Conservation (phyloP, 2,329 filamentous ascomycete genomes). For the Allantophomopsis lycopodina region DNA sequence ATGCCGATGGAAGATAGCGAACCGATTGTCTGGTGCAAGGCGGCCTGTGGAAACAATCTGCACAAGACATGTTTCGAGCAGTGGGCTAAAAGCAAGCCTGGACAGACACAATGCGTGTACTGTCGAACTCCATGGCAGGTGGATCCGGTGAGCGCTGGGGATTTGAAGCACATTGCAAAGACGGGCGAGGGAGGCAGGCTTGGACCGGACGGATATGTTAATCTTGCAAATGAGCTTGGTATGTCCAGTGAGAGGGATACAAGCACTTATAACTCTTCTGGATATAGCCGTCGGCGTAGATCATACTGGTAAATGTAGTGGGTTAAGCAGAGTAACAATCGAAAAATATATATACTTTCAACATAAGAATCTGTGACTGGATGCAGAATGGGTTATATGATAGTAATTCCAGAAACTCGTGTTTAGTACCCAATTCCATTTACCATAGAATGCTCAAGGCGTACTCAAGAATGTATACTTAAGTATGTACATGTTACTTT, state of each 20-base stretch:
- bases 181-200: not conserved
- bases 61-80: slow-evolving; percentile 18
- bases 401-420: too few species aligned
- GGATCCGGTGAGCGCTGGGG: not conserved
- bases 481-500: too few species aligned
- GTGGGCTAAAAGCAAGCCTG: not conserved
- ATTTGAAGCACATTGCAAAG: not conserved
- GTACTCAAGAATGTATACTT: too few species aligned
- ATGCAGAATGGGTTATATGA: too few species aligned
- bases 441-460: too few species aligned
- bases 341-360: too few species aligned
- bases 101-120: not conserved
- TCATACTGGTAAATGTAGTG: too few species aligned
- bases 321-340: too few species aligned
- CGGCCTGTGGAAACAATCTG: slow-evolving; percentile 49
- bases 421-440: too few species aligned
- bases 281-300: too few species aligned
- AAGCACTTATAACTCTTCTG: not conserved
- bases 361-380: too few species aligned
- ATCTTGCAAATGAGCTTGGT: not conserved
- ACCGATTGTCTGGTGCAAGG: slow-evolving; percentile 42
- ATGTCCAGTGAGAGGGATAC: not conserved
- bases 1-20: slow-evolving; percentile 33
- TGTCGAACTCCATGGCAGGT: not conserved
- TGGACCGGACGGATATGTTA: not conserved